Evolutionary conservation across 2,329 filamentous ascomycete genomes (phyloP).

Genomic region (Canariomyces notabilis): DNA sequence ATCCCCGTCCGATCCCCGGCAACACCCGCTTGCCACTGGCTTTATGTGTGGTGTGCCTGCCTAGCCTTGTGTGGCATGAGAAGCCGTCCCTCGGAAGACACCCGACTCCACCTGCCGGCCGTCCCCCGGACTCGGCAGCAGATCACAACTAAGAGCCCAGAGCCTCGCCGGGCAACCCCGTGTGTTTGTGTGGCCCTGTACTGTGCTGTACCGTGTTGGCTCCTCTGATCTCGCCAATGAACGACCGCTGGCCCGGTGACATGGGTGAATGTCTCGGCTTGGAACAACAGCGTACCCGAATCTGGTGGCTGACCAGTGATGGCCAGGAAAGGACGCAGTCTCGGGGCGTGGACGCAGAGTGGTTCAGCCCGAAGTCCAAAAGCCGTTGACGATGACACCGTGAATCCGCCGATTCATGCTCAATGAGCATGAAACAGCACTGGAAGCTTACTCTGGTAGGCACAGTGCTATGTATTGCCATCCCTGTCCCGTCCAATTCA

Average conservation of each 20-base stretch:
- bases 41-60: neutral
- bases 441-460: neutral
- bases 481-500: neutral
- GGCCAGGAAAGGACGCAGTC: constrained; percentile 6
- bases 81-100: constrained; percentile 1
- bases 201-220: no score
- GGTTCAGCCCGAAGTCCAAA: neutral
- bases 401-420: neutral
- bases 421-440: constrained; percentile 7
- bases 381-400: no score
- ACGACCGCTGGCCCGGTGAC: neutral
- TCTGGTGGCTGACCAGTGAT: constrained; percentile 4
- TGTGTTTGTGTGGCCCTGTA: neutral
- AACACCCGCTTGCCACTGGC: constrained; percentile 3
- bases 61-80: neutral
- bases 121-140: constrained; percentile 12
- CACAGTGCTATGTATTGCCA: neutral
- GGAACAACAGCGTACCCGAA: constrained; percentile 4
- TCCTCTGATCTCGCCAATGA: constrained; percentile 13
- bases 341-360: constrained; percentile 8
- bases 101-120: constrained; percentile 6
- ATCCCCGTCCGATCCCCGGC: constrained; percentile 9
- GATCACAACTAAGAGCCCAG: neutral
- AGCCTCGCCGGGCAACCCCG: constrained; percentile 9
- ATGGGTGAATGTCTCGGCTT: constrained; percentile 7